Evolutionary conservation across 345 rosid species (phyloP).

Genomic region (Linum lewisii): DNA sequence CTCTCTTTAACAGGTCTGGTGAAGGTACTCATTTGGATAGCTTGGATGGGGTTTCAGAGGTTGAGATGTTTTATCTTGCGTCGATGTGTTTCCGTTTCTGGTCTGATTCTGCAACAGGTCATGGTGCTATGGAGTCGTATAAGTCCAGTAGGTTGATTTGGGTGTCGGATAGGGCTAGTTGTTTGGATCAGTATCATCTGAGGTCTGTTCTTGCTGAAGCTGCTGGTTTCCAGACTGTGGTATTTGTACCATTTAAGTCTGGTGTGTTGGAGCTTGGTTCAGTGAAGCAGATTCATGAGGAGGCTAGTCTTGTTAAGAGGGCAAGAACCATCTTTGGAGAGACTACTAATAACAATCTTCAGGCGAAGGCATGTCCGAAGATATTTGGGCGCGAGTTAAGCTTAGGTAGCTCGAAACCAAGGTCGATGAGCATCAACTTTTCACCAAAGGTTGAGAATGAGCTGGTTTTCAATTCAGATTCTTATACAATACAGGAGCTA

Average conservation of each 20-base stretch:
- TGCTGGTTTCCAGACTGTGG: slow-evolving; percentile 68
- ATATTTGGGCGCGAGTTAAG: slow-evolving; percentile 83
- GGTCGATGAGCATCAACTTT: slow-evolving; percentile 63
- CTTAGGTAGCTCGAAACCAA: slow-evolving; percentile 58
- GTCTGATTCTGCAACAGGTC: slow-evolving; percentile 29
- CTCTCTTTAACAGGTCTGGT: slow-evolving; percentile 36
- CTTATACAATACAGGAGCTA: slow-evolving; percentile 37
- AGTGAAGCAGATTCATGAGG: slow-evolving; percentile 47
- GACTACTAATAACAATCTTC: slow-evolving; percentile 22
- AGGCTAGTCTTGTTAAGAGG: slow-evolving; percentile 45
- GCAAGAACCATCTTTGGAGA: slow-evolving; percentile 51
- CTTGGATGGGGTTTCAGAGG: slow-evolving; percentile 43
- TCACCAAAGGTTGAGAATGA: slow-evolving; percentile 88
- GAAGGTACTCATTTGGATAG: slow-evolving; percentile 31
- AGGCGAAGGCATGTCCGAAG: slow-evolving; percentile 54
- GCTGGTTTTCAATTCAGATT: slow-evolving; percentile 44
- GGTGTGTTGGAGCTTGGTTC: slow-evolving; percentile 95
- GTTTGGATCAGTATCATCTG: slow-evolving; percentile 45
- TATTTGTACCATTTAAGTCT: slow-evolving; percentile 55
- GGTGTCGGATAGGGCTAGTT: slow-evolving; percentile 44
- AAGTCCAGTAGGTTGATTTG: slow-evolving; percentile 56
- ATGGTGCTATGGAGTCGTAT: slow-evolving; percentile 52
- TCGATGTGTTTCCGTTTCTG: slow-evolving; percentile 58
- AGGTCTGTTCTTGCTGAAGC: slow-evolving; percentile 72
- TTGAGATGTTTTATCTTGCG: slow-evolving; percentile 64